Percentiles rank a stretch among this genome's conserved stretches.
Conservation (phyloP, 495 filamentous ascomycete species). For the Penicillium lividum region DNA sequence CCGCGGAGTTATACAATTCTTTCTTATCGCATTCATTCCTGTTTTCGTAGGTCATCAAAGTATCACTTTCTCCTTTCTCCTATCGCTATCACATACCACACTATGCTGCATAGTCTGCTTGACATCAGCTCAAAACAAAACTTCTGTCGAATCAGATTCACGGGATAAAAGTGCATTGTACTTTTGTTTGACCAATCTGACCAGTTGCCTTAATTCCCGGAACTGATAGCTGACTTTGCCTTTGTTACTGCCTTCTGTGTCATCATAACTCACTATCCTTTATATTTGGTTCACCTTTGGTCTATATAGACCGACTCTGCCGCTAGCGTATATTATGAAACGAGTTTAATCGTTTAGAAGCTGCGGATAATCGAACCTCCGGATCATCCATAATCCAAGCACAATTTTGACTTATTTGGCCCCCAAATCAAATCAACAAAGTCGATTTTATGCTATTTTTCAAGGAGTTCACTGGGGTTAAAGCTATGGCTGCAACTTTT, state of each 20-base stretch:
- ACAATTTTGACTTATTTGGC: not conserved
- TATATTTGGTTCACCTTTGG: not conserved
- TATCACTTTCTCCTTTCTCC: not conserved
- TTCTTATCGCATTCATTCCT: not conserved
- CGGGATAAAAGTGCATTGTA: not conserved
- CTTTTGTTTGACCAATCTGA: not conserved
- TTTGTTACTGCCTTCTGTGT: not conserved
- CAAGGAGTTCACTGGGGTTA: not conserved
- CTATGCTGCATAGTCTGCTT: too few relatives aligned
- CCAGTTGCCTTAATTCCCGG: not conserved
- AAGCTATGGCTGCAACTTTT: conserved; percentile 22
- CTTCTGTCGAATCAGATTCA: not conserved
- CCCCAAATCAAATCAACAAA: not conserved
- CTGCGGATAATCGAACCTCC: not conserved
- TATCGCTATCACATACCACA: not conserved
- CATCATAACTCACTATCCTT: not conserved
- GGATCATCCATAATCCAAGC: not conserved
- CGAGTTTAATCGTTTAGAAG: too few relatives aligned
- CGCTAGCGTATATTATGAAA: too few relatives aligned
- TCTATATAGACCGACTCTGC: not conserved
- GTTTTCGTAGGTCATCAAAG: not conserved
- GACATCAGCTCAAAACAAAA: not conserved
- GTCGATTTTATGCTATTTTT: not conserved
- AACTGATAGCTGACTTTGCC: not conserved
- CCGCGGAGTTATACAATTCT: conserved; percentile 12